Evolutionary conservation across 768 basidiomycete genomes (phyloP).

Genomic region (Agrocybe pediades): DNA sequence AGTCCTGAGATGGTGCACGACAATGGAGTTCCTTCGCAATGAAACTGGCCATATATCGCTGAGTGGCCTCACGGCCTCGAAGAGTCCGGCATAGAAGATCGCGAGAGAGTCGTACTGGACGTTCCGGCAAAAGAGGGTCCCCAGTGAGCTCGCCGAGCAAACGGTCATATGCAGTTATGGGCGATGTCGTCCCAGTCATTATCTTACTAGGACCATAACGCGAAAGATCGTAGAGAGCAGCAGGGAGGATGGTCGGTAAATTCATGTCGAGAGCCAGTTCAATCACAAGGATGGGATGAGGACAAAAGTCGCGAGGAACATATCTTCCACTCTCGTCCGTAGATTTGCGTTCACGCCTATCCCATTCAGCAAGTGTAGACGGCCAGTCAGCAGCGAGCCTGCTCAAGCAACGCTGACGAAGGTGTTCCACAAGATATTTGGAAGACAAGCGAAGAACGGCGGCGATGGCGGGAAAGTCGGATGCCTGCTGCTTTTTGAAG

Average conservation of each 20-base stretch:
- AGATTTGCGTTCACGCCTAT: slow-evolving; percentile 59
- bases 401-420: slow-evolving; percentile 59
- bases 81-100: slow-evolving; percentile 45
- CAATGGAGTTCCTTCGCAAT: slow-evolving; percentile 55
- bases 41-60: slow-evolving; percentile 63
- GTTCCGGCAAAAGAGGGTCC: slow-evolving; percentile 17
- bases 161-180: slow-evolving; percentile 31
- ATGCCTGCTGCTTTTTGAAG: slow-evolving; percentile 49
- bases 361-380: slow-evolving; percentile 66
- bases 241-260: slow-evolving; percentile 57
- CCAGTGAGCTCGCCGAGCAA: slow-evolving; percentile 16
- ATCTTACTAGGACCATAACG: slow-evolving; percentile 76
- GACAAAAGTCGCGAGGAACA: slow-evolving; percentile 53
- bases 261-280: slow-evolving; percentile 68
- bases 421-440: slow-evolving; percentile 75
- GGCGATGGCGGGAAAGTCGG: slow-evolving; percentile 61
- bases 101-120: slow-evolving; percentile 33
- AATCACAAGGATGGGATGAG: slow-evolving; percentile 74
- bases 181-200: slow-evolving; percentile 47
- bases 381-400: slow-evolving; percentile 71
- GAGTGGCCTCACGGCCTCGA: slow-evolving; percentile 65
- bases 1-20: slow-evolving; percentile 49
- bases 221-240: slow-evolving; percentile 75
- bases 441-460: slow-evolving; percentile 71
- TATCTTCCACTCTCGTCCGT: slow-evolving; percentile 56